Conservation (phyloP, 495 filamentous ascomycete genomes). For the Viridothelium virens region DNA sequence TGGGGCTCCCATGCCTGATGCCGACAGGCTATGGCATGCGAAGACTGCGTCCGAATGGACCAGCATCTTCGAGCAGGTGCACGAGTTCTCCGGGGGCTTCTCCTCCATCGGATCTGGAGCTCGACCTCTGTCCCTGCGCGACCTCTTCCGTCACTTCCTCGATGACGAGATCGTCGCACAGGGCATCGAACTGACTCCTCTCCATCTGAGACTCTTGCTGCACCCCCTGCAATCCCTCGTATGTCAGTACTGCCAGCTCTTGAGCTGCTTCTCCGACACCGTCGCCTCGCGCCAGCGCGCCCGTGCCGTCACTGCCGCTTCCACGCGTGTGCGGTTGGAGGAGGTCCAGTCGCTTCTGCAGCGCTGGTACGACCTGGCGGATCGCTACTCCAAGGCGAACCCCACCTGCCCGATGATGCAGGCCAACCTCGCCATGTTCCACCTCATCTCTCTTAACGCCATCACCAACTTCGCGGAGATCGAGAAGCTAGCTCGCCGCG, state of each 20-base stretch:
- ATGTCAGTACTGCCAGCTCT: constrained; percentile 35
- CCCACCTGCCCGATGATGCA: constrained; percentile 37
- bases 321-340: constrained; percentile 44
- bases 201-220: constrained; percentile 36
- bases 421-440: constrained; percentile 55
- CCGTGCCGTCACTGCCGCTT: constrained; percentile 40
- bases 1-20: constrained; percentile 48
- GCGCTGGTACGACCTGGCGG: constrained; percentile 51
- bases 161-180: constrained; percentile 36
- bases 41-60: constrained; percentile 42
- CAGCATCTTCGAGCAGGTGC: constrained; percentile 42
- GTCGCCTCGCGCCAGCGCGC: constrained; percentile 30
- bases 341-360: constrained; percentile 50
- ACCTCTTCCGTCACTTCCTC: constrained; percentile 47
- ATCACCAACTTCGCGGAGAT: constrained; percentile 52
- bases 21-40: constrained; percentile 48
- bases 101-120: constrained; percentile 38
- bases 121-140: constrained; percentile 44
- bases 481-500: constrained; percentile 49
- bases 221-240: constrained; percentile 37
- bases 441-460: constrained; percentile 54
- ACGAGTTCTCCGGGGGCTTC: constrained; percentile 39
- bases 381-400: constrained; percentile 34
- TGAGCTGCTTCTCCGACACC: constrained; percentile 38
- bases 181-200: constrained; percentile 35